Base-by-base conservation (phyloP, 2,329 filamentous ascomycete genomes). In the Neurospora sp. region DNA sequence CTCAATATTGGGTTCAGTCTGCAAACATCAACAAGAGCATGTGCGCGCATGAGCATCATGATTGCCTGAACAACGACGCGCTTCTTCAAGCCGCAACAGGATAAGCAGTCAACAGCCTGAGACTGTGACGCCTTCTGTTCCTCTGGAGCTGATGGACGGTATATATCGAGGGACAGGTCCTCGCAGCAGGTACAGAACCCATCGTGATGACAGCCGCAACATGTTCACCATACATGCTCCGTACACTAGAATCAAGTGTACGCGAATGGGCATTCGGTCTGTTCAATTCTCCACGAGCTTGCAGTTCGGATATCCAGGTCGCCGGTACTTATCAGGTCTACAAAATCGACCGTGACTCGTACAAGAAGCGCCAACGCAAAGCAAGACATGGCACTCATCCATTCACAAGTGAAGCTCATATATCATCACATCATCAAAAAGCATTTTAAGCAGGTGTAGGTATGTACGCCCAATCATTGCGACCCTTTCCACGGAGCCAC, bases 391-490 rank as follows among this genome's bases (percentile, higher is more conserved):
- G 6, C 19, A 2, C 28, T 62, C 28, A 66, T 43, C 3, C 46
- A 43, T 23, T 23, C 41, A 66, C 6, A 69, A 37, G 3, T 12
- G 33, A 65, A 62, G n/a, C 23, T 23, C 23, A 23, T 23, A 23
- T 23, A 23, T 23, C 23, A 23, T 23, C 23, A 23, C 23, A 2
- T 23, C 23, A 23, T 23, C 23, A 23, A 23, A 23, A 23, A 23
- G 23, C 23, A 23, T 23, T 23, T 23, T 23, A 23, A 23, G 23
- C 23, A 23, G 23, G 23, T 23, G 23, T 23, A 37, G 46, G 57
- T 70, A 81, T 84, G 82, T 84, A 80, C 80, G 82, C 76, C 80
- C 82, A 82, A 83, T 83, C 82, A 84, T 84, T 84, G 82, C 82
- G 82, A 78, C 81, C 82, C 81, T 79, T 78, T 79, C 78, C 81